phyloP scores from a whole-genome alignment of 1,284 basidiomycete species.

The Pterula multifida region DNA sequence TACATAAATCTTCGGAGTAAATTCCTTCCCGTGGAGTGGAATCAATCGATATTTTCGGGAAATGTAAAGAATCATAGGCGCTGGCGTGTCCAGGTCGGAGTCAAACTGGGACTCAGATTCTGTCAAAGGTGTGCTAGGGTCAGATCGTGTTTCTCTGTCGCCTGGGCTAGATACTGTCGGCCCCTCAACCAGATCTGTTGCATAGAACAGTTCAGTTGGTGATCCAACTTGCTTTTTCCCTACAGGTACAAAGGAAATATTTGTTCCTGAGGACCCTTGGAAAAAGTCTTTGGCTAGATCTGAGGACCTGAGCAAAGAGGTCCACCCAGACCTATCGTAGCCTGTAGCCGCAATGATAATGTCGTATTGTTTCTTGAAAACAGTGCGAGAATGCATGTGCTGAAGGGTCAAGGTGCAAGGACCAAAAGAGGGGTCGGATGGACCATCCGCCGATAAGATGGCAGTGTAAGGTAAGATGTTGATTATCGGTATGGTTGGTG shows the following conservation, averaged over 20 bases:
- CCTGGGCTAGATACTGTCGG: not conserved
- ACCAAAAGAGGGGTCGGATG: constrained; percentile 11
- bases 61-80: constrained; percentile 25
- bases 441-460: constrained; percentile 24
- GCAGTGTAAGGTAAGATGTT: constrained; percentile 26
- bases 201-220: constrained; percentile 7
- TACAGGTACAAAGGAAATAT: constrained; percentile 15
- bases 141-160: not conserved
- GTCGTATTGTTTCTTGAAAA: constrained; percentile 30
- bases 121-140: not conserved
- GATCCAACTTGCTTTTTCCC: constrained; percentile 7
- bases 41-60: constrained; percentile 34
- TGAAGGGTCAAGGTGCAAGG: constrained; percentile 25
- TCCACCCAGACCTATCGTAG: constrained; percentile 40
- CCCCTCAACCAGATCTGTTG: constrained; percentile 4
- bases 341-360: constrained; percentile 46
- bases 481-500: constrained; percentile 19
- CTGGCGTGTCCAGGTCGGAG: constrained; percentile 13
- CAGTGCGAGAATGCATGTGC: constrained; percentile 21
- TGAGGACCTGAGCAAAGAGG: constrained; percentile 31
- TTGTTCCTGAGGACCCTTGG: constrained; percentile 19
- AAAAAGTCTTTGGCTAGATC: constrained; percentile 25
- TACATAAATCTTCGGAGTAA: constrained; percentile 34
- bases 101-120: constrained; percentile 14
- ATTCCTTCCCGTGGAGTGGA: constrained; percentile 17